Conservation (phyloP, 495 filamentous ascomycete genomes). For the Filosporella fistucella region DNA sequence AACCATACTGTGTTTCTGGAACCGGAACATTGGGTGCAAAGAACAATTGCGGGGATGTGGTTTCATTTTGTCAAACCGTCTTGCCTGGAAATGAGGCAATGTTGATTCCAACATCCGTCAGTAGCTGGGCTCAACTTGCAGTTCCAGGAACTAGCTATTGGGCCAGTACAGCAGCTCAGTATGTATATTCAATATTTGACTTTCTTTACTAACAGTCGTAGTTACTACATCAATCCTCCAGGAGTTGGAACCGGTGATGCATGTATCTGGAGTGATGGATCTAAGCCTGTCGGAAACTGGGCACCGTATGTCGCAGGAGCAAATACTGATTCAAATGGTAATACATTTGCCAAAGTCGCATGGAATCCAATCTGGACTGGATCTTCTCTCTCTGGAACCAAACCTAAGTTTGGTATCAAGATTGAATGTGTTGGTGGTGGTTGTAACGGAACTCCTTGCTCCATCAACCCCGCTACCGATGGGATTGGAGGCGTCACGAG, state of each 20-base stretch:
- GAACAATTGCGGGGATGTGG: constrained; percentile 56
- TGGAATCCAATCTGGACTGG: constrained; percentile 77
- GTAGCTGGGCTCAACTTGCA: constrained; percentile 50
- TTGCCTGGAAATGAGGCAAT: constrained; percentile 85
- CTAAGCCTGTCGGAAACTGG: constrained; percentile 73
- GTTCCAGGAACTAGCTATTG: constrained; percentile 71
- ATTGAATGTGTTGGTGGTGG: constrained; percentile 62
- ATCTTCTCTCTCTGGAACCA: constrained; percentile 47
- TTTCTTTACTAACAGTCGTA: constrained; percentile 36
- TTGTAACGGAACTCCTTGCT: constrained; percentile 73
- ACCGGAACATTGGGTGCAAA: constrained; percentile 57
- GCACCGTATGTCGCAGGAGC: constrained; percentile 73
- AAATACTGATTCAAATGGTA: constrained; percentile 59
- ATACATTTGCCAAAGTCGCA: constrained; percentile 71
- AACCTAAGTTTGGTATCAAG: constrained; percentile 64
- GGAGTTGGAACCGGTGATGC: constrained; percentile 54
- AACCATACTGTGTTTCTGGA: constrained; percentile 68
- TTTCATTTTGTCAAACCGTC: constrained; percentile 81
- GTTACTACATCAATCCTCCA: constrained; percentile 77
- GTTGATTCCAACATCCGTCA: constrained; percentile 73
- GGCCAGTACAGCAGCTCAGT: constrained; percentile 72
- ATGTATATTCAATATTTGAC: constrained; percentile 5
- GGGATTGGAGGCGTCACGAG: constrained; percentile 58
- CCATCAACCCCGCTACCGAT: constrained; percentile 61
- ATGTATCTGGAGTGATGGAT: constrained; percentile 67